Percentiles rank a stretch among this genome's conserved stretches.
Conservation (phyloP, 306 rosid genomes). For the Lagenaria siceraria region DNA sequence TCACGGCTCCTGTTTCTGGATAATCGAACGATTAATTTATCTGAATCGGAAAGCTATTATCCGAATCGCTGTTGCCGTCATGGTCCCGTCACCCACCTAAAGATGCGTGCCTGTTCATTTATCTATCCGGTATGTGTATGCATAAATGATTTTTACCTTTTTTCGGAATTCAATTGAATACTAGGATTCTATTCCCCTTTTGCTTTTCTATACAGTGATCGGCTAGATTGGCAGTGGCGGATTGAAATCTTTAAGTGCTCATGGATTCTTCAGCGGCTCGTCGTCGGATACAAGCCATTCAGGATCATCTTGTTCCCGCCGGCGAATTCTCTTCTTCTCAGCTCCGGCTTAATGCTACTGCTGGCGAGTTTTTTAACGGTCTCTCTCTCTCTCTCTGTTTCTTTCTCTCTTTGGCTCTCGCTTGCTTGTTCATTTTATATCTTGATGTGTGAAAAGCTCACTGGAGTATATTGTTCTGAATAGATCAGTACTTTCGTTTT, state of each 20-base stretch:
- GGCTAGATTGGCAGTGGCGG: not conserved
- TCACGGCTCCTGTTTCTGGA: not conserved
- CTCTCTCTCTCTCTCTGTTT: conserved; percentile 1
- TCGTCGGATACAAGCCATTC: conserved; percentile 62
- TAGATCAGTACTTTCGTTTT: not conserved
- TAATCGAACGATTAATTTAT: not conserved
- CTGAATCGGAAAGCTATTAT: not conserved
- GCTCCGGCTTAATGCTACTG: conserved; percentile 46
- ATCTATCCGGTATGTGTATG: not conserved
- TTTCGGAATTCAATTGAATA: not conserved
- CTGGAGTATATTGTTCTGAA: not conserved
- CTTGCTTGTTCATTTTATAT: not conserved
- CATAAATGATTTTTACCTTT: not conserved
- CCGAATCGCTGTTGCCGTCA: not conserved
- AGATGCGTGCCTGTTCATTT: not conserved
- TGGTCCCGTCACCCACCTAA: not conserved
- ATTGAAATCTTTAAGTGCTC: not conserved
- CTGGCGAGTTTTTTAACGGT: conserved; percentile 74
- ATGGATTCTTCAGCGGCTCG: conserved; percentile 64
- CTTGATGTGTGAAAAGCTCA: not conserved
- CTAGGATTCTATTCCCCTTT: not conserved
- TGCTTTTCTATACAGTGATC: not conserved
- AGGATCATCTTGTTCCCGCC: conserved; percentile 38
- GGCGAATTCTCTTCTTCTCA: conserved; percentile 30
- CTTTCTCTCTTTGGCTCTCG: not conserved